Conservation (phyloP, 306 rosid species). For the Pachyrhizus erosus region DNA sequence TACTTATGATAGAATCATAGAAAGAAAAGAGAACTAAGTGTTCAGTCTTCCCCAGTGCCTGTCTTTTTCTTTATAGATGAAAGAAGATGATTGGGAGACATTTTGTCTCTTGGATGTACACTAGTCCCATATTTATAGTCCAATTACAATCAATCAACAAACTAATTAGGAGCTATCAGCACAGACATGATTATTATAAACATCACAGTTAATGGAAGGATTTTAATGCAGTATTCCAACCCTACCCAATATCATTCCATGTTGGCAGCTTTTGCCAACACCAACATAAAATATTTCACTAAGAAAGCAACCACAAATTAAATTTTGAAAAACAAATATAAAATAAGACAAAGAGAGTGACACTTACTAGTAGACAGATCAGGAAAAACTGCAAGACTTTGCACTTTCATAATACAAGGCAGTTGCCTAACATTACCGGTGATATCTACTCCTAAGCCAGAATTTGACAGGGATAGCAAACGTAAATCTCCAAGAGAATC, state of each 20-base stretch:
- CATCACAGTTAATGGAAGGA: background rate
- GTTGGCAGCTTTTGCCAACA: constrained; percentile 21
- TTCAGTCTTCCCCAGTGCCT: background rate
- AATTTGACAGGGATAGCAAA: constrained; percentile 61
- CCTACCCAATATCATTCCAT: constrained; percentile 7
- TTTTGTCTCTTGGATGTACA: constrained; percentile 2
- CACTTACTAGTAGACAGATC: constrained; percentile 67
- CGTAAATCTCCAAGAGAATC: constrained; percentile 84
- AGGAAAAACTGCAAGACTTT: constrained; percentile 68
- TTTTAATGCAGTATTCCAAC: constrained; percentile 19
- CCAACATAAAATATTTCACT: constrained; percentile 1
- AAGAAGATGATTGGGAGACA: background rate
- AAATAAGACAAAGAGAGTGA: constrained; percentile 41
- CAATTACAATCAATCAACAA: background rate
- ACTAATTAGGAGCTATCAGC: background rate
- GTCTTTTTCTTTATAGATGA: constrained; percentile 6
- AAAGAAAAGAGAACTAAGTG: background rate
- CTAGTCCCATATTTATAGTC: background rate
- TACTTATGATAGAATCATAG: background rate
- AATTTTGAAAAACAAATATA: background rate
- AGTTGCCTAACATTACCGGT: constrained; percentile 59
- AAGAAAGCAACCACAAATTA: constrained; percentile 21
- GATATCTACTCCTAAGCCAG: constrained; percentile 62
- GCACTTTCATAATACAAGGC: constrained; percentile 69
- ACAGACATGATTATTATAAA: constrained; percentile 14